These are phyloP conservation scores for Rhodotorula sphaerocarpa DNA, from an alignment of 768 basidiomycete genomes.

Conservation along the genomic window DNA sequence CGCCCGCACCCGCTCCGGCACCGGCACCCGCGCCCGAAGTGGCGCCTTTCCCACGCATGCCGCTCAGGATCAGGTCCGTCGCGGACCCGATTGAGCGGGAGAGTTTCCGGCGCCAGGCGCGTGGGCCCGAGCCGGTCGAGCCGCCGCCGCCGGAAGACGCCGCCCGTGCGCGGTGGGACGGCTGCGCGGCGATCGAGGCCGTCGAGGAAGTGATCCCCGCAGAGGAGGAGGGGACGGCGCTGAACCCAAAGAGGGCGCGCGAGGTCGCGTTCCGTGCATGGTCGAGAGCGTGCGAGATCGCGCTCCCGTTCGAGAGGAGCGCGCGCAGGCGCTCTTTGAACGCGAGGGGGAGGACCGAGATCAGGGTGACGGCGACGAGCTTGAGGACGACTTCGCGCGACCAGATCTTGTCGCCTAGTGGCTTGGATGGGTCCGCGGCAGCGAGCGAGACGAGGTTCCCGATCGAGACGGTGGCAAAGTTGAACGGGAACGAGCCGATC, in stretches of 20 bases:
- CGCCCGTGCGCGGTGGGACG: neutral
- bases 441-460: slow-evolving; percentile 37
- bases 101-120: slow-evolving; percentile 20
- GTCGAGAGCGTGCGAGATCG: neutral
- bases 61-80: slow-evolving; percentile 11
- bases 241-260: slow-evolving; percentile 19
- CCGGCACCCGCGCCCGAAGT: neutral
- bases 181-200: neutral
- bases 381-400: slow-evolving; percentile 34
- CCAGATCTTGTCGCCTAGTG: slow-evolving; percentile 38
- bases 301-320: neutral
- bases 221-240: neutral
- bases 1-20: neutral
- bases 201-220: neutral
- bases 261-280: neutral
- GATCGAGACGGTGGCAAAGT: slow-evolving; percentile 39
- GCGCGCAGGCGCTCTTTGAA: slow-evolving; percentile 39
- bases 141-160: neutral
- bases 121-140: neutral
- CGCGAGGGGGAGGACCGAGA: slow-evolving; percentile 35
- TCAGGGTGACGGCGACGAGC: slow-evolving; percentile 36
- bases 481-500: slow-evolving; percentile 40
- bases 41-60: neutral
- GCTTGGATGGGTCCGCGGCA: slow-evolving; percentile 24
- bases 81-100: slow-evolving; percentile 21